Conservation (phyloP, 306 rosid genomes). For the Urtica urens region DNA sequence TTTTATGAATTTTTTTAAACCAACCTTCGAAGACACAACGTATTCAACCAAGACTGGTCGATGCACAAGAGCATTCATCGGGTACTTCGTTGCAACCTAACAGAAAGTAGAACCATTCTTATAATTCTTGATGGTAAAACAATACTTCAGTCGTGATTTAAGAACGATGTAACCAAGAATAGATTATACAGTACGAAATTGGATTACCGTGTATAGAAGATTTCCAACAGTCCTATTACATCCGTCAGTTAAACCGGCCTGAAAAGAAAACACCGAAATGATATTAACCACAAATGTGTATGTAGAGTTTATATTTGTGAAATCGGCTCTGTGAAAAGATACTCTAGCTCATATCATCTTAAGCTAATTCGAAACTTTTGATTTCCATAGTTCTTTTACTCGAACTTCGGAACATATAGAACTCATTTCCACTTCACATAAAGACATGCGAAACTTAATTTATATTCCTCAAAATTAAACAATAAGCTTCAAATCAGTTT, state of each 20-base stretch:
- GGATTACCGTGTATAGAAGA: slow-evolving; percentile 68
- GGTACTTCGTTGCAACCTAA: slow-evolving; percentile 90
- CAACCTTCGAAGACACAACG: slow-evolving; percentile 63
- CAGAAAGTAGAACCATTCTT: background rate
- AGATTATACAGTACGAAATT: background rate
- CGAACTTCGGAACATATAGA: no score
- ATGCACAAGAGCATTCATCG: slow-evolving; percentile 70
- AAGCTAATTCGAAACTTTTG: no score
- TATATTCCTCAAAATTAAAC: no score
- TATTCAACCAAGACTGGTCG: slow-evolving; percentile 57
- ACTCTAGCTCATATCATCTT: no score
- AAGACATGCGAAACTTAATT: no score
- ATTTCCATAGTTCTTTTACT: no score
- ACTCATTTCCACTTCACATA: no score
- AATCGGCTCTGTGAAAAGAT: no score
- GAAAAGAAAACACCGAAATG: background rate
- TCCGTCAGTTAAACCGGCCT: slow-evolving; percentile 74
- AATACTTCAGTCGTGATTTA: background rate
- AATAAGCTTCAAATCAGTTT: no score
- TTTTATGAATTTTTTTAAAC: background rate
- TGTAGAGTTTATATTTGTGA: no score
- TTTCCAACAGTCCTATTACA: slow-evolving; percentile 65
- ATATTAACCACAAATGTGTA: background rate
- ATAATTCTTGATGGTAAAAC: background rate
- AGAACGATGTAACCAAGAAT: no score